phyloP scores from a whole-genome alignment of 169 alveolate species.

The Plasmodium chabaudi region DNA sequence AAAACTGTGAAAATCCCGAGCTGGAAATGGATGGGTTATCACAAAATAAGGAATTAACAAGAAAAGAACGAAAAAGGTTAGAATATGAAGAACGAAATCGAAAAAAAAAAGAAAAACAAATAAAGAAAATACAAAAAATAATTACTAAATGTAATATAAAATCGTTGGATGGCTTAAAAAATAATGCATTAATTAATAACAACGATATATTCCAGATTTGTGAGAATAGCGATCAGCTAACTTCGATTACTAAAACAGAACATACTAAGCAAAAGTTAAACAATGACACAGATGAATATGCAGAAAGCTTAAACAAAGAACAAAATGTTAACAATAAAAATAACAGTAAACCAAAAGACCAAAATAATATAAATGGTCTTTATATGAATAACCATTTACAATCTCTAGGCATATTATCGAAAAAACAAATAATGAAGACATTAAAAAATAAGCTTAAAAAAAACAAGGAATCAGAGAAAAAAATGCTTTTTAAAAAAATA shows the following conservation, averaged over 20 bases:
- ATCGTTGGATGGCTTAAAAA: constrained; percentile 34
- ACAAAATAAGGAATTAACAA: constrained; percentile 28
- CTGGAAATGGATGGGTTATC: not conserved
- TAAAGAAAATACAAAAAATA: constrained; percentile 62
- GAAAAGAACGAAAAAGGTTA: constrained; percentile 44
- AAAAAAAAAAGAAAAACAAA: constrained; percentile 64
- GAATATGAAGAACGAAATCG: constrained; percentile 62
- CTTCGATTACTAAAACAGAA: constrained; percentile 2
- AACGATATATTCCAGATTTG: not conserved
- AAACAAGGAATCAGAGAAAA: constrained; percentile 52
- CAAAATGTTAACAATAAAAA: constrained; percentile 1
- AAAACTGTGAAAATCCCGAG: too few relatives aligned
- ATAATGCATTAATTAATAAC: constrained; percentile 11
- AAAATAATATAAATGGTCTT: not conserved
- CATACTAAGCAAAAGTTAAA: not conserved
- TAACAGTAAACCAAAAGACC: not conserved
- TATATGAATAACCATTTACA: not conserved
- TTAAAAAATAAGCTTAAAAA: constrained; percentile 51
- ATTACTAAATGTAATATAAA: constrained; percentile 34
- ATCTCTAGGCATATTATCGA: constrained; percentile 41
- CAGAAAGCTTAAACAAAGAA: not conserved
- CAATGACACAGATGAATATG: not conserved
- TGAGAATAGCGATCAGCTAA: not conserved
- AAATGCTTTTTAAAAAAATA: constrained; percentile 67
- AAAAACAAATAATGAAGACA: constrained; percentile 50